Conservation (phyloP, 2,329 filamentous ascomycete genomes). For the Berkeleyomyces basicola region DNA sequence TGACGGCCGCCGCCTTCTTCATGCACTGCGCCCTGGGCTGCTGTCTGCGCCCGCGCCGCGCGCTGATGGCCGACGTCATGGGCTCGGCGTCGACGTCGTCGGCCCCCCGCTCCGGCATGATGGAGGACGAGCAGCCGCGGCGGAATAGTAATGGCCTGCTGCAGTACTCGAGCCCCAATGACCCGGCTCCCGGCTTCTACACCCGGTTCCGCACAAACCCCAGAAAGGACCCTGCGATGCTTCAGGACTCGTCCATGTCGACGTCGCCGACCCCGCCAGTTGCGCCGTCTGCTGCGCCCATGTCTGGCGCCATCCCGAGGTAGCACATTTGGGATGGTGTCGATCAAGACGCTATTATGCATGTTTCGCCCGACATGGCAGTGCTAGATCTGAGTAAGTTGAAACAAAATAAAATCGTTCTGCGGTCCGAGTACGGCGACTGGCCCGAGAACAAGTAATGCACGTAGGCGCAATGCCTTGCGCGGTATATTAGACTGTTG, state of each 20-base stretch:
- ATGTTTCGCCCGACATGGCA: conserved; percentile 5
- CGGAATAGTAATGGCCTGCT: conserved; percentile 4
- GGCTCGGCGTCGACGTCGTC: background rate
- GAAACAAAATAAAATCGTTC: conserved; percentile 7
- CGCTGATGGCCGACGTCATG: conserved; percentile 7
- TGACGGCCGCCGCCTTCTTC: conserved; percentile 51
- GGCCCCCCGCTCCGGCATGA: conserved; percentile 5
- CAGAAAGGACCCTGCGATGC: background rate
- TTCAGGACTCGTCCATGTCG: background rate
- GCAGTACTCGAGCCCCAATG: background rate
- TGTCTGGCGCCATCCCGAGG: background rate
- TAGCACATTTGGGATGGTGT: conserved; percentile 12
- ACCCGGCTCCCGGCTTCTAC: conserved; percentile 1
- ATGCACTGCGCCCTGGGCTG: conserved; percentile 65
- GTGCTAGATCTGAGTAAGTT: conserved; percentile 5
- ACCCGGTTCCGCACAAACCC: conserved; percentile 2
- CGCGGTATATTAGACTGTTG: background rate
- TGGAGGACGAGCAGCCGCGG: conserved; percentile 9
- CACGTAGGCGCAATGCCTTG: background rate
- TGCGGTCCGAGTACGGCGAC: conserved; percentile 1
- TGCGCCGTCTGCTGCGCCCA: background rate
- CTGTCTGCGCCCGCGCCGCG: conserved; percentile 26
- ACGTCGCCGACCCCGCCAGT: background rate
- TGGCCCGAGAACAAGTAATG: background rate
- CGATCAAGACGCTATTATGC: conserved; percentile 1